Evolutionary conservation across 768 basidiomycete genomes (phyloP).

Genomic region (Boletellus ananiceps): DNA sequence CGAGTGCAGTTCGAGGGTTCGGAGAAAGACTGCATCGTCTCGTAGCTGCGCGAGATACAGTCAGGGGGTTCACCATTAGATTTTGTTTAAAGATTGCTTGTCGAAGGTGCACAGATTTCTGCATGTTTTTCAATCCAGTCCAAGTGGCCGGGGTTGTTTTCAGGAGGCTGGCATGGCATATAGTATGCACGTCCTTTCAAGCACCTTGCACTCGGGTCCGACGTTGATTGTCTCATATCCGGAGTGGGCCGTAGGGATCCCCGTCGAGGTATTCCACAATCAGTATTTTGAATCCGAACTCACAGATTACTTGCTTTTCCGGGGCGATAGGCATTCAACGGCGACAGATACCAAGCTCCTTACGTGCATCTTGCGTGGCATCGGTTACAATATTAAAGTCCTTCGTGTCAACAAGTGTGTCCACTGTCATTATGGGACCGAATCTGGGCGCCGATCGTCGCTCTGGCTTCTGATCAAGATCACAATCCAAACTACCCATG

Average conservation of each 20-base stretch:
- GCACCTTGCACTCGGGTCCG: slow-evolving; percentile 5
- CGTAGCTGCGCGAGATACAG: slow-evolving; percentile 1
- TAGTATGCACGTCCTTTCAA: slow-evolving; percentile 40
- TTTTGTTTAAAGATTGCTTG: neutral
- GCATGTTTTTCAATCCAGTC: slow-evolving; percentile 32
- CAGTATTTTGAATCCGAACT: too few relatives aligned
- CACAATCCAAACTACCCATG: slow-evolving; percentile 23
- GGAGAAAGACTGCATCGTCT: neutral
- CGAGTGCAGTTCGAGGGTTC: neutral
- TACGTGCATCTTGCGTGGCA: too few relatives aligned
- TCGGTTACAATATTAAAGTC: too few relatives aligned
- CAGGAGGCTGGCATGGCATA: slow-evolving; percentile 18
- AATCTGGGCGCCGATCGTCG: slow-evolving; percentile 30
- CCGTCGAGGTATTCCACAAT: too few relatives aligned
- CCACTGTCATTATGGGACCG: neutral
- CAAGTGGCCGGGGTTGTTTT: slow-evolving; percentile 43
- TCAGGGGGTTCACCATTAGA: neutral
- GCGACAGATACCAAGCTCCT: too few relatives aligned
- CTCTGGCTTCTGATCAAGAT: slow-evolving; percentile 34
- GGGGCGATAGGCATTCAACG: too few relatives aligned
- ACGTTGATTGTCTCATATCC: slow-evolving; percentile 20
- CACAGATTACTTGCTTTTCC: too few relatives aligned
- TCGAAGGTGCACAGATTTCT: slow-evolving; percentile 30
- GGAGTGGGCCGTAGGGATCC: slow-evolving; percentile 6
- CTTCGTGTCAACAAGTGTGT: too few relatives aligned